Evolutionary conservation across 139 green algal genomes (phyloP).

Genomic region (Parachlorella kessleri): DNA sequence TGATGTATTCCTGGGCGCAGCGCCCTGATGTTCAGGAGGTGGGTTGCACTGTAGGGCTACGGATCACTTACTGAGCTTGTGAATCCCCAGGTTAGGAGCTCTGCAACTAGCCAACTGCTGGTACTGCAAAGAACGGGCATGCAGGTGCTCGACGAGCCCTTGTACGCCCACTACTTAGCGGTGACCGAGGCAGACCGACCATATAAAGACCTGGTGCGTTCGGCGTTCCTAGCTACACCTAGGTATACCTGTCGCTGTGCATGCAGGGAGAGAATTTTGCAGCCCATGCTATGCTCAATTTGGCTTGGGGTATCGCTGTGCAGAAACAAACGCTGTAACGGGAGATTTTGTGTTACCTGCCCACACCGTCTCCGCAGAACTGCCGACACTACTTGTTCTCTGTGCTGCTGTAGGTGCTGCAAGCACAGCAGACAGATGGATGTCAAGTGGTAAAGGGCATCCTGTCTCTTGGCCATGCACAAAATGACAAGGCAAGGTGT

Average conservation of each 20-base stretch:
- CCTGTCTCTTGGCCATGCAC: too few species aligned
- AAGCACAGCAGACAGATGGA: constrained; percentile 5
- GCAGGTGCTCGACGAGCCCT: constrained; percentile 49
- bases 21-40: constrained; percentile 21
- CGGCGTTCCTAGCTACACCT: too few species aligned
- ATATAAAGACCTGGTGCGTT: constrained; percentile 33
- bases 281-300: too few species aligned
- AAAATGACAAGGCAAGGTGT: too few species aligned
- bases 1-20: constrained; percentile 48
- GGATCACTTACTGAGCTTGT: neutral
- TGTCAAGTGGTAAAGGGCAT: too few species aligned
- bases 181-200: constrained; percentile 21
- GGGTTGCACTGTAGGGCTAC: neutral
- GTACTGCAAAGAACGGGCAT: too few species aligned
- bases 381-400: neutral
- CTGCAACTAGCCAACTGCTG: neutral
- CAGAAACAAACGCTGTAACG: too few species aligned
- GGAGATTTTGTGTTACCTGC: too few species aligned
- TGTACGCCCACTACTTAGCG: constrained; percentile 45
- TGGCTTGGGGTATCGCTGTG: too few species aligned
- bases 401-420: neutral
- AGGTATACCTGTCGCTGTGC: too few species aligned
- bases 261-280: too few species aligned
- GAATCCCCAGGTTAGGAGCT: neutral
- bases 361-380: too few species aligned